Percentiles rank a stretch among this genome's conserved stretches.
phyloP scores from a whole-genome alignment of 1,284 basidiomycete genomes.

The Kalmanozyma brasiliensis region DNA sequence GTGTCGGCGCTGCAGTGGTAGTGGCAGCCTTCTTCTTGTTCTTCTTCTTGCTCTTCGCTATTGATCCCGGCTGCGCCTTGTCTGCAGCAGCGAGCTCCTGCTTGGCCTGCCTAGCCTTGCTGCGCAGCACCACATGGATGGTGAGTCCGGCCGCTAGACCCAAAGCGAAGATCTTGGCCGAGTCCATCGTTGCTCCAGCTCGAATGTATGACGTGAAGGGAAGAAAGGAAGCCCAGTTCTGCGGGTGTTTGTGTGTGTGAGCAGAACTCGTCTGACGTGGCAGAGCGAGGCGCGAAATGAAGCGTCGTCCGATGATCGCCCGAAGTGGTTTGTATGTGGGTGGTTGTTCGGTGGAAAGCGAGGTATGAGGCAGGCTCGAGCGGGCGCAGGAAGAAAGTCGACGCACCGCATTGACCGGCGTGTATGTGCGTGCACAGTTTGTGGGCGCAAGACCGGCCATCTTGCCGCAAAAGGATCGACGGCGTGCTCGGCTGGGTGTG shows the following conservation, averaged over 20 bases:
- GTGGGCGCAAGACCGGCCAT: too few relatives aligned
- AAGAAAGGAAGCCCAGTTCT: not conserved
- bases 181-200: slow-evolving; percentile 23
- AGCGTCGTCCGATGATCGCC: too few relatives aligned
- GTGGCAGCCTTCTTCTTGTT: slow-evolving; percentile 21
- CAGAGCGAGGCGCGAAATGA: slow-evolving; percentile 9
- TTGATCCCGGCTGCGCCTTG: too few relatives aligned
- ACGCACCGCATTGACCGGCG: slow-evolving; percentile 13
- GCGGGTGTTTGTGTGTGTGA: not conserved
- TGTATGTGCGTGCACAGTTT: slow-evolving; percentile 4
- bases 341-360: too few relatives aligned
- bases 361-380: slow-evolving; percentile 1
- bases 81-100: not conserved
- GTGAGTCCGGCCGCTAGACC: slow-evolving; percentile 41
- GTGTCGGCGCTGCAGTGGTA: not conserved
- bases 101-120: slow-evolving; percentile 4
- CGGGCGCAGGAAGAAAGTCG: not conserved
- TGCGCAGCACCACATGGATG: slow-evolving; percentile 32
- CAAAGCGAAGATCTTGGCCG: slow-evolving; percentile 47
- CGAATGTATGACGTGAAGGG: too few relatives aligned
- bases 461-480: too few relatives aligned
- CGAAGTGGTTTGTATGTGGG: too few relatives aligned
- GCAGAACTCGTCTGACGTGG: slow-evolving; percentile 18
- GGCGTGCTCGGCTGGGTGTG: slow-evolving; percentile 19
- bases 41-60: slow-evolving; percentile 15